These are phyloP conservation scores for Thermoascus crustaceus DNA, from an alignment of 2,329 filamentous ascomycete genomes.

Conservation along the genomic window DNA sequence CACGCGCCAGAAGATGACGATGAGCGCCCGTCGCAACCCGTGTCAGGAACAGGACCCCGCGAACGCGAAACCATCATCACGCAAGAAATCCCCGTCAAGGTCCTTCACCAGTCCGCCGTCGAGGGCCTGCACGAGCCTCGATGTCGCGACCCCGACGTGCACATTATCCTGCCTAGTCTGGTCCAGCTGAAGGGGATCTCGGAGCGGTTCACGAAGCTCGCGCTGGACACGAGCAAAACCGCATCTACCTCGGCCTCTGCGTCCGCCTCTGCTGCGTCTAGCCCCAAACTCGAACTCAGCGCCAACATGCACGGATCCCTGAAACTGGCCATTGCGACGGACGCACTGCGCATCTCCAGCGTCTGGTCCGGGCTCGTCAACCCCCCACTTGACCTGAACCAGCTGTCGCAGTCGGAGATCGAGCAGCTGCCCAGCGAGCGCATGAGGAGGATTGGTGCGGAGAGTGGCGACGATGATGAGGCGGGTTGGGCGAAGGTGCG, in stretches of 20 bases:
- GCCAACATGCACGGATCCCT: conserved; percentile 93
- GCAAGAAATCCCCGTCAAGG: conserved; percentile 90
- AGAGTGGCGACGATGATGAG: conserved; percentile 61
- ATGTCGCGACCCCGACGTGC: conserved; percentile 83
- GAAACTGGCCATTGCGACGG: conserved; percentile 69
- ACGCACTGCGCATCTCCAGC: conserved; percentile 75
- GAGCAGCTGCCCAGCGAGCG: conserved; percentile 73
- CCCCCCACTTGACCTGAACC: conserved; percentile 72
- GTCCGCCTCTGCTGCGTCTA: conserved; percentile 16
- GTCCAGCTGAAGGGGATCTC: conserved; percentile 88
- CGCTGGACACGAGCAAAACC: conserved; percentile 39
- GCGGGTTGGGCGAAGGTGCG: conserved; percentile 81
- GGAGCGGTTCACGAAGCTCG: conserved; percentile 88
- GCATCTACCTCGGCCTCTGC: too few relatives aligned
- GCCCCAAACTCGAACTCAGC: conserved; percentile 69
- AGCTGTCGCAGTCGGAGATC: conserved; percentile 57
- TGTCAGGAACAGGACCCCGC: conserved; percentile 46
- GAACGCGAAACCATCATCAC: conserved; percentile 88
- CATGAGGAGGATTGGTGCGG: conserved; percentile 54
- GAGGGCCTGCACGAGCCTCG: conserved; percentile 88
- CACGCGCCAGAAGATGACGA: conserved; percentile 24
- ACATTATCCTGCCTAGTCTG: conserved; percentile 81
- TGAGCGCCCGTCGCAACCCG: conserved; percentile 34
- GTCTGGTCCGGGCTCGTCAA: conserved; percentile 81
- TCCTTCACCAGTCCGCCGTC: conserved; percentile 75